phyloP scores from a whole-genome alignment of 805 yeast genomes.

The Pachysolen tannophilus region DNA sequence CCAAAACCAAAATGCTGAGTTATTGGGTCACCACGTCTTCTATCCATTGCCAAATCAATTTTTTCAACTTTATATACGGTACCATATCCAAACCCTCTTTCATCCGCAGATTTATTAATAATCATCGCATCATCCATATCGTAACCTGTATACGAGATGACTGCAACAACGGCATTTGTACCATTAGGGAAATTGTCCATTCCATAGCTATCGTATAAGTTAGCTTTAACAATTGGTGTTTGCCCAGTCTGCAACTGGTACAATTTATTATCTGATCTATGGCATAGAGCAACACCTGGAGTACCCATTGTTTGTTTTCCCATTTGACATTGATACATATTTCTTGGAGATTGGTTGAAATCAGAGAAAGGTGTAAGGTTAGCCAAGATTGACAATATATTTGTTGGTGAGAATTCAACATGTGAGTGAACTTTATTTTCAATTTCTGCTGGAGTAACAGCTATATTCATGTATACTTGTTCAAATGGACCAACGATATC shows the following conservation, averaged over 20 bases:
- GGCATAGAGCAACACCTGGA: constrained; percentile 91
- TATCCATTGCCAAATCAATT: constrained; percentile 66
- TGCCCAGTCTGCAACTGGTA: constrained; percentile 93
- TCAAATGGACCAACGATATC: constrained; percentile 97
- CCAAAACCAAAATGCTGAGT: constrained; percentile 95
- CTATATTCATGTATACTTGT: constrained; percentile 94
- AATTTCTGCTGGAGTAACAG: constrained; percentile 90
- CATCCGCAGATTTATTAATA: constrained; percentile 93
- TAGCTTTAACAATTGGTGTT: constrained; percentile 94
- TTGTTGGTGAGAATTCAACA: constrained; percentile 93
- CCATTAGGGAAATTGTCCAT: constrained; percentile 99
- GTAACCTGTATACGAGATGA: constrained; percentile 96
- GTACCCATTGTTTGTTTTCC: constrained; percentile 99
- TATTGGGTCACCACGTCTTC: constrained; percentile 90
- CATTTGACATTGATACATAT: constrained; percentile 92
- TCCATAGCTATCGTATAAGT: constrained; percentile 89
- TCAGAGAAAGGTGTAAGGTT: constrained; percentile 97
- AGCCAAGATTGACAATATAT: constrained; percentile 88
- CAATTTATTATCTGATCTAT: constrained; percentile 90
- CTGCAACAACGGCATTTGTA: constrained; percentile 97
- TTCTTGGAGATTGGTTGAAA: constrained; percentile 97
- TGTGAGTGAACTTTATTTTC: constrained; percentile 76
- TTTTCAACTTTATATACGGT: constrained; percentile 93
- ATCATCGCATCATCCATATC: constrained; percentile 99
- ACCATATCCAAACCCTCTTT: constrained; percentile 97